Evolutionary conservation across 805 yeast genomes (phyloP), one percentile per base, ranked within the genome.

Genomic region (Vanderwaltozyma verrucispora): DNA sequence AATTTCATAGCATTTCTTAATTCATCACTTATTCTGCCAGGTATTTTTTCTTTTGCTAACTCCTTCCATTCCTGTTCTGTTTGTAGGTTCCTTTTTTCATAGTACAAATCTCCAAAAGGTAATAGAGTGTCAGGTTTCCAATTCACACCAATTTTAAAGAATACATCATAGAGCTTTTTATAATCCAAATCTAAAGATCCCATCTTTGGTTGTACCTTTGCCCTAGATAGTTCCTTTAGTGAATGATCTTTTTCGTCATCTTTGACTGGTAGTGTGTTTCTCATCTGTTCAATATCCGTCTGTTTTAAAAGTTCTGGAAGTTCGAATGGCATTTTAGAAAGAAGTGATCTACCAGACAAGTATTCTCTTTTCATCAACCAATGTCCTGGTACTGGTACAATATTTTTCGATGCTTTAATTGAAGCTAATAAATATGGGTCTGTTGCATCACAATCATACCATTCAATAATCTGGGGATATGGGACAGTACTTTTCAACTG

Each of bases 241-340:
- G 72, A 63, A 2, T 54, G 55, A 3, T 72, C 77, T 31, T 77
- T 77, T 11, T 31, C 21, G 3, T 35, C 38, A 6, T 21, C 20
- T 13, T 7, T 16, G n/a, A 16, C 19, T 3, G 60, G 59, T 11
- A 44, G 33, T 5, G 77, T 74, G 39, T 75, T 74, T 54, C 96
- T 72, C 94, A 89, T 82, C 38, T 83, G 87, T 44, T 76, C 72
- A 20, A 89, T 87, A 2, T 95, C 95, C 0, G 96, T 88, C 36
- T 76, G 84, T 28, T 64, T 68, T 28, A 92, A 85, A 47, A 74
- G 82, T 30, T 74, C 68, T 0, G 97, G 97, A 16, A 89, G 64
- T 50, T 75, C 74, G 53, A 83, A 89, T 1, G 86, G 85, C 9
- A 70, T 69, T 47, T 76, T 76, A 38, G 77, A 87, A 17, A 75